phyloP scores from a whole-genome alignment of 768 basidiomycete genomes.

The Coprinopsis sp. region DNA sequence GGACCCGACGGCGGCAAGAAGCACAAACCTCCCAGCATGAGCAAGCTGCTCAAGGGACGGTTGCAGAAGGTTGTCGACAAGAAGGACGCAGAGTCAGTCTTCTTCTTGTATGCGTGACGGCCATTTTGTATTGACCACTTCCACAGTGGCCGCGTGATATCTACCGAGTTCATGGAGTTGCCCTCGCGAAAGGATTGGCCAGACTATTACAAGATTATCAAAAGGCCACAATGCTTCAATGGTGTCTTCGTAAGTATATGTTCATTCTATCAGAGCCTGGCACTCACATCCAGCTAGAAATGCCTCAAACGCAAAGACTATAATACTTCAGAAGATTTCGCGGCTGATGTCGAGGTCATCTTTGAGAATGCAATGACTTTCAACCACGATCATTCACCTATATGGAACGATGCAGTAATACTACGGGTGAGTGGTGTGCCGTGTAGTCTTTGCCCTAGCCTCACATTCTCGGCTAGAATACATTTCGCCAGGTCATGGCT shows the following conservation, averaged over 20 bases:
- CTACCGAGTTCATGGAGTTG: conserved; percentile 78
- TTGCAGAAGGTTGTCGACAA: conserved; percentile 72
- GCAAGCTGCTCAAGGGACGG: conserved; percentile 59
- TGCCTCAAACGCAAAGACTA: conserved; percentile 81
- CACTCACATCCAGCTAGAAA: conserved; percentile 47
- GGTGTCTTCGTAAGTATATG: conserved; percentile 59
- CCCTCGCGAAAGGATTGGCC: conserved; percentile 79
- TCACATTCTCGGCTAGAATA: conserved; percentile 42
- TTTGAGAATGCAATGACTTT: conserved; percentile 87
- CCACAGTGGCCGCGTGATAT: conserved; percentile 59
- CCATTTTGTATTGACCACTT: not conserved
- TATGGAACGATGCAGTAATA: conserved; percentile 73
- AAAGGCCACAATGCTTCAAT: conserved; percentile 74
- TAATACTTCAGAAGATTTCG: conserved; percentile 59
- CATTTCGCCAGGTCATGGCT: conserved; percentile 71
- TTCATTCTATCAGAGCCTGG: conserved; percentile 2
- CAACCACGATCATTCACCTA: conserved; percentile 79
- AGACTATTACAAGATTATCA: conserved; percentile 74
- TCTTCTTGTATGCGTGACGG: conserved; percentile 3
- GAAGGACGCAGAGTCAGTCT: conserved; percentile 61
- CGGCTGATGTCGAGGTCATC: conserved; percentile 83
- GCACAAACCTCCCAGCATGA: conserved; percentile 59
- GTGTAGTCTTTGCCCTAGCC: conserved; percentile 8
- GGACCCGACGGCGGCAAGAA: conserved; percentile 35
- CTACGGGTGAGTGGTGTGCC: conserved; percentile 48